A percentile compares a stretch with the other conserved stretches of the same genome.
These are phyloP conservation scores for Actinidia polygama DNA, from an alignment of 179 eudicot species.

Conservation along the genomic window DNA sequence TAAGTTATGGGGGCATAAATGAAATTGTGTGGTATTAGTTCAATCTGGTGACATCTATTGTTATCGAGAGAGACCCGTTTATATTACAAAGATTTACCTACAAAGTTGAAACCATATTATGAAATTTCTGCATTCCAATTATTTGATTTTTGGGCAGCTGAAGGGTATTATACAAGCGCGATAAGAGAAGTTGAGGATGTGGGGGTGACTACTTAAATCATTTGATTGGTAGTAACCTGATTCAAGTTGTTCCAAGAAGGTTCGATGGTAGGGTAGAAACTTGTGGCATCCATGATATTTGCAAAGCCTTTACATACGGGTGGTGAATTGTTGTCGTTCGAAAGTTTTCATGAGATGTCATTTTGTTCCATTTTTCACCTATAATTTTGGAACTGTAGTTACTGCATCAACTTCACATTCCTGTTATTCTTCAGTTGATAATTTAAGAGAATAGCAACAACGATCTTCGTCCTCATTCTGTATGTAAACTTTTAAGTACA, in stretches of 20 bases:
- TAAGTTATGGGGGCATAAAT: too few species aligned
- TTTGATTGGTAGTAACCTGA: slow-evolving; percentile 14
- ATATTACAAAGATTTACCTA: slow-evolving; percentile 23
- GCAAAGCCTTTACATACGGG: neutral
- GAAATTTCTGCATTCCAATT: slow-evolving; percentile 19
- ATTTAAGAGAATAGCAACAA: too few species aligned
- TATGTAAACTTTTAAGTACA: too few species aligned
- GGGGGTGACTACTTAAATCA: slow-evolving; percentile 11
- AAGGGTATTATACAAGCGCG: neutral
- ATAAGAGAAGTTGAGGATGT: neutral
- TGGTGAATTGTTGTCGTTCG: neutral
- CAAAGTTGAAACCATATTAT: slow-evolving; percentile 14
- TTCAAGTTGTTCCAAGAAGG: slow-evolving; percentile 17
- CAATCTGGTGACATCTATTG: too few species aligned
- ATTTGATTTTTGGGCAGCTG: neutral
- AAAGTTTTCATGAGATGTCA: too few species aligned
- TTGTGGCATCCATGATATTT: slow-evolving; percentile 26
- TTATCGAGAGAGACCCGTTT: too few species aligned
- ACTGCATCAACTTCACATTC: too few species aligned
- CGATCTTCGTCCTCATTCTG: too few species aligned
- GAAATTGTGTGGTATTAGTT: too few species aligned
- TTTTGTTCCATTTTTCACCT: too few species aligned
- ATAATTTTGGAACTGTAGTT: too few species aligned
- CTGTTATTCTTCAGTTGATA: too few species aligned
- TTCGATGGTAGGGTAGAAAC: slow-evolving; percentile 10